Base-by-base conservation (phyloP, 768 basidiomycete genomes). In the Termitomyces sp. region DNA sequence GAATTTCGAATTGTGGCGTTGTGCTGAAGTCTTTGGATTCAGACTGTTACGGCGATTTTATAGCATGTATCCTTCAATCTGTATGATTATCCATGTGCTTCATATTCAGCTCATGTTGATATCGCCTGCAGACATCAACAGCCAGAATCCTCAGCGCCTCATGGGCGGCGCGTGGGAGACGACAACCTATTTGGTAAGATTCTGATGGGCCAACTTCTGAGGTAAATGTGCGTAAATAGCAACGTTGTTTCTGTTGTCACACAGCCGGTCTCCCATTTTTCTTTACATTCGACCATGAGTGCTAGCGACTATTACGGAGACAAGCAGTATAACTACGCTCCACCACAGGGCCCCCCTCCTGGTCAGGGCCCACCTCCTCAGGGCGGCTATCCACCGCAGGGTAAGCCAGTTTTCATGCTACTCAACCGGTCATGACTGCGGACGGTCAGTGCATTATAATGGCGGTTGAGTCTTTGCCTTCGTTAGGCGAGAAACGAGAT, bases 291-390 rank as follows among this genome's bases (percentile, higher is more conserved):
- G 62, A 64, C 58, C 64, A 87, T 88, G 89, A 86, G 88, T 61
- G 87, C 84, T 68, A 84, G 86, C 73, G 89, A 91, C 65, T 92
- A 88, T 66, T 91, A 90, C 72, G 74, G 74, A 53, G 75, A 76
- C 45, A 78, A 81, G 60, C 77, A 77, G 62, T 73, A 77, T 44
- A 81, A 81, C 44, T 83, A 85, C 66, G 83, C 82, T 58, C 82
- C 81, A 15, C 82, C 81, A 11, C 73, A 74, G 52, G 74, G 73
- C 34, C 75, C 76, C 30, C 76, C 77, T 53, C 70, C 72, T 66
- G 75, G 72, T 66, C 62, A 59, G 67, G 60, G 54, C n/a, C n/a
- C n/a, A n/a, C n/a, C n/a, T n/a, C n/a, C n/a, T n/a, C n/a, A n/a
- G n/a, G n/a, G n/a, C n/a, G n/a, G 61, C 55, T 60, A 44, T 50